Conservation (phyloP, 129 eudicot species). For the Pulicaria dysenterica region DNA sequence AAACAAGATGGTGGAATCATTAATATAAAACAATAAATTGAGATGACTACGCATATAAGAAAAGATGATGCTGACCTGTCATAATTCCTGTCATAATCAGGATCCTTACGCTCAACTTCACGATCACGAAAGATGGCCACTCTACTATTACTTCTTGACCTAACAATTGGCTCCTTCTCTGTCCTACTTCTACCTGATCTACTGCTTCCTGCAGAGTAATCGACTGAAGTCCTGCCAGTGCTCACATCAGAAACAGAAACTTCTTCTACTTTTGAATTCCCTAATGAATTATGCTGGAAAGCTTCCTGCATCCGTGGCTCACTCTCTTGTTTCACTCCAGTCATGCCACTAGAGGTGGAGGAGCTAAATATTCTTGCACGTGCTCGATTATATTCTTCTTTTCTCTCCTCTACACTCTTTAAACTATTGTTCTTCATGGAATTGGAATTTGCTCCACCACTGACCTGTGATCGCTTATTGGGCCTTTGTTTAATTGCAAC, state of each 20-base stretch:
- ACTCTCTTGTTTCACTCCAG: slow-evolving; percentile 44
- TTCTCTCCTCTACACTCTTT: slow-evolving; percentile 97
- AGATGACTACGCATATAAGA: background rate
- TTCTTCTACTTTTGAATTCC: slow-evolving; percentile 56
- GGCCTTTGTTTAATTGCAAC: slow-evolving; percentile 98
- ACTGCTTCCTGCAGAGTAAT: slow-evolving; percentile 71
- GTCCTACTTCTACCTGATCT: slow-evolving; percentile 73
- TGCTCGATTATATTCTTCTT: slow-evolving; percentile 94
- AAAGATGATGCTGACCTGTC: slow-evolving; percentile 55
- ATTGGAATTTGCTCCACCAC: slow-evolving; percentile 46
- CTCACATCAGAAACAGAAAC: slow-evolving; percentile 51
- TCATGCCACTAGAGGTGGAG: slow-evolving; percentile 37
- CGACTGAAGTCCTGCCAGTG: slow-evolving; percentile 54
- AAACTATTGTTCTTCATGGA: slow-evolving; percentile 57
- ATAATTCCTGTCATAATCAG: slow-evolving; percentile 87
- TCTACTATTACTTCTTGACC: slow-evolving; percentile 68
- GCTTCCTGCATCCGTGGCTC: slow-evolving; percentile 57
- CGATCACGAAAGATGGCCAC: slow-evolving; percentile 94
- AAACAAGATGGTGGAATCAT: too few species aligned
- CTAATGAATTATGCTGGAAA: slow-evolving; percentile 53
- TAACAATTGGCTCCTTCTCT: slow-evolving; percentile 74
- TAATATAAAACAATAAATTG: background rate
- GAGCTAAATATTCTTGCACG: slow-evolving; percentile 96
- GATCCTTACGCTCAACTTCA: slow-evolving; percentile 90
- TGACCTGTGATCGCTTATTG: slow-evolving; percentile 53